phyloP scores from a whole-genome alignment of 805 yeast species.

The Vanderwaltozyma yarrowii region DNA sequence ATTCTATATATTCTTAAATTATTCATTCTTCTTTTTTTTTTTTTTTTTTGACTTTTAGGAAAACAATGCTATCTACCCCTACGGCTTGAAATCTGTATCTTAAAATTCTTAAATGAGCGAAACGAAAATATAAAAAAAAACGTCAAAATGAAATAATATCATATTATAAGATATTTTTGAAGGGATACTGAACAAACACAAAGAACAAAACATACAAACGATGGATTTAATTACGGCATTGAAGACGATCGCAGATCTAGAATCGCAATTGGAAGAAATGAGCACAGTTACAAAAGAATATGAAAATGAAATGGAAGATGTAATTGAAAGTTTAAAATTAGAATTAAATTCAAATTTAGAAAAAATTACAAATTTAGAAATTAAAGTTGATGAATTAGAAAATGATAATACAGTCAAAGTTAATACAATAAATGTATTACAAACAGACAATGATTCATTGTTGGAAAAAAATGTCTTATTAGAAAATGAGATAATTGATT shows the following conservation, averaged over 20 bases:
- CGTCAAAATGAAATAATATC: too few relatives aligned
- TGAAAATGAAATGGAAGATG: slow-evolving; percentile 14
- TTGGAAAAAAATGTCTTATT: slow-evolving; percentile 14
- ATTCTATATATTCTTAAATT: background rate
- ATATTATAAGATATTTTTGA: too few relatives aligned
- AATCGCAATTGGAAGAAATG: slow-evolving; percentile 13
- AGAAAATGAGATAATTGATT: slow-evolving; percentile 13
- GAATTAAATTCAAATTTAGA: background rate
- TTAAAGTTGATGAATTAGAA: slow-evolving; percentile 14
- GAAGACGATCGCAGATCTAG: slow-evolving; percentile 6
- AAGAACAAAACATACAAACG: too few relatives aligned
- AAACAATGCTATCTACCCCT: too few relatives aligned
- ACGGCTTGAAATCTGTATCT: too few relatives aligned
- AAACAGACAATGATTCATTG: slow-evolving; percentile 9
- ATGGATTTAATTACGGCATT: slow-evolving; percentile 8
- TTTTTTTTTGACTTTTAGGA: too few relatives aligned
- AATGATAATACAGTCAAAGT: slow-evolving; percentile 8
- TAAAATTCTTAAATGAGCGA: too few relatives aligned
- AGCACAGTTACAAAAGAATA: slow-evolving; percentile 13
- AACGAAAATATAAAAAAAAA: too few relatives aligned
- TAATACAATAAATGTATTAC: slow-evolving; percentile 4
- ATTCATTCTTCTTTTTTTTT: background rate
- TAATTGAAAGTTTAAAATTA: slow-evolving; percentile 3
- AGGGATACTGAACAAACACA: too few relatives aligned
- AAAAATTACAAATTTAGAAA: slow-evolving; percentile 9